Base-by-base conservation (phyloP, 2,329 filamentous ascomycete species). In the Ophiostoma himal-ulmi region DNA sequence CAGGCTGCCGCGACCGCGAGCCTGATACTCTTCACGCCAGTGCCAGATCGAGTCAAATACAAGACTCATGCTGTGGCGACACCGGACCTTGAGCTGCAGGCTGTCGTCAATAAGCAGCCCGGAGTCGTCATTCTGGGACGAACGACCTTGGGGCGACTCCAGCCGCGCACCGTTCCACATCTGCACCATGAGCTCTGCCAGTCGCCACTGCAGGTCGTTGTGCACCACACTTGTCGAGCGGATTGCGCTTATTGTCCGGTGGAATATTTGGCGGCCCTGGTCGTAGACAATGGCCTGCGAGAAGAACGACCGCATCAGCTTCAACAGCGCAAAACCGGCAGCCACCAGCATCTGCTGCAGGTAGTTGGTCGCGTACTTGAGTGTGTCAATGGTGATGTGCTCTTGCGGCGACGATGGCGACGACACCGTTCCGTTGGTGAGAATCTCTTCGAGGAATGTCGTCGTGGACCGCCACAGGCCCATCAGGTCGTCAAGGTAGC, bases 321-420 rank as follows among this genome's bases (percentile, higher is more conserved):
- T 94, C 72, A 94, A 83, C 67, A 95, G 81, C 0, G 91, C 89
- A 75, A 93, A 93, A 3, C 89, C 89, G 5, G 89, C 91, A 1
- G 91, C 91, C n/a, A 94, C 87, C 70, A 93, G 87, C 89, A 94
- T 94, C 78, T 94, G 91, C 77, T 93, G 89, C 69, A 94, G 87
- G 78, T 94, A 94, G 77, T 90, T 92, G 73, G 87, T 89, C 36
- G 88, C 86, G 75, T 91, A 89, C 68, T 85, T 84, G 37, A 93
- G 81, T 68, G 90, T 84, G 67, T 84, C 83, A 8, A 86, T 83
- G 69, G 80, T 80, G 48, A 79, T 81, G 67, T 80, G 78, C 41
- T 84, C 82, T 54, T 80, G 80, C 2, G 81, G 80, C 13, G 82
- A 83, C 3, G 80, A 81, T 0, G 77, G 77, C 22, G 75, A 75